Percentiles rank a stretch among this genome's conserved stretches.
These are phyloP conservation scores for Naematelia aurantialba DNA, from an alignment of 768 basidiomycete species.

Conservation along the genomic window DNA sequence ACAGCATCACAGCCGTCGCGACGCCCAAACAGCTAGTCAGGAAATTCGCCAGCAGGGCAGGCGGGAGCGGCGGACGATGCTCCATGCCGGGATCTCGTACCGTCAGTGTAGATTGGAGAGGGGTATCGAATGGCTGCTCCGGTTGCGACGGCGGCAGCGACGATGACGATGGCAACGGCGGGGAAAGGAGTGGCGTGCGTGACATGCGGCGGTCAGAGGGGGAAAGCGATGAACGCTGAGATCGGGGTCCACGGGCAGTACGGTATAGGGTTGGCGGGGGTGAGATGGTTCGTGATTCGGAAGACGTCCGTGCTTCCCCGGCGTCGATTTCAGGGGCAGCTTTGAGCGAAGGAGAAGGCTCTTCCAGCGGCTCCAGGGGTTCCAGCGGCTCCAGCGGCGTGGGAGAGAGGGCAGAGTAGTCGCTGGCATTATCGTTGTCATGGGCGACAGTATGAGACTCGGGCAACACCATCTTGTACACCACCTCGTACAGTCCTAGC, in stretches of 20 bases:
- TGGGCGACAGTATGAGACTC: constrained; percentile 35
- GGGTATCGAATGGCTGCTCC: background rate
- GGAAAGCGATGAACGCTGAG: background rate
- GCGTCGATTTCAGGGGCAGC: background rate
- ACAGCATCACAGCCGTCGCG: constrained; percentile 67
- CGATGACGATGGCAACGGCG: background rate
- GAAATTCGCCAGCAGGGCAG: constrained; percentile 79
- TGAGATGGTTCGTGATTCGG: constrained; percentile 6
- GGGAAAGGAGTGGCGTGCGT: constrained; percentile 3
- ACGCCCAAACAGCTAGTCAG: constrained; percentile 76
- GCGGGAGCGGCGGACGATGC: constrained; percentile 56
- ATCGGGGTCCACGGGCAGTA: background rate
- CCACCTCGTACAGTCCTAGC: constrained; percentile 49
- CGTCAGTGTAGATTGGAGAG: background rate
- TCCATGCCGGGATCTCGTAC: background rate
- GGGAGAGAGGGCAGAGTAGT: constrained; percentile 2
- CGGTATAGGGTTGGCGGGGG: background rate
- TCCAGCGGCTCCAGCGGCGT: no score
- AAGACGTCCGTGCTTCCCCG: background rate
- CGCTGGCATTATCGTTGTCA: constrained; percentile 1
- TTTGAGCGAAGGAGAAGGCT: background rate
- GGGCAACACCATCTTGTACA: constrained; percentile 48
- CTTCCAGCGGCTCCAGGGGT: no score
- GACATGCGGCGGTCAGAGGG: background rate
- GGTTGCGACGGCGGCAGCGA: background rate